Evolutionary conservation across 2,329 filamentous ascomycete species (phyloP).

Genomic region (Cladosporium phlei): DNA sequence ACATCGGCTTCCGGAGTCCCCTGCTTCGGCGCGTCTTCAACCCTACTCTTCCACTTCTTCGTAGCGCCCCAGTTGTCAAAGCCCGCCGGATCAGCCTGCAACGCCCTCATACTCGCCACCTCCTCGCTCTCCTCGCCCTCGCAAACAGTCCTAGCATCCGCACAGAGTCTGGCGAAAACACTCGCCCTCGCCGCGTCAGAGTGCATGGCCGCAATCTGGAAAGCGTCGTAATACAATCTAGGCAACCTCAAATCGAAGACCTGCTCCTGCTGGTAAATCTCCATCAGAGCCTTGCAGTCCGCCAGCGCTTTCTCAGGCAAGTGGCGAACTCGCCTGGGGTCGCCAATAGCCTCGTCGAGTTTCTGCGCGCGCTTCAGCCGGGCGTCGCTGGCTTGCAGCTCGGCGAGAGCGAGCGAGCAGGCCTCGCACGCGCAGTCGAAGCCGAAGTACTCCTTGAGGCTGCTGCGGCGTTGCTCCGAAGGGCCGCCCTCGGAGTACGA

Average conservation of each 20-base stretch:
- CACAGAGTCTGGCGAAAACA: slow-evolving; percentile 18
- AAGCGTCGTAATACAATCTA: slow-evolving; percentile 24
- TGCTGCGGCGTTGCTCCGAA: slow-evolving; percentile 16
- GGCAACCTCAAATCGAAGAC: slow-evolving; percentile 21
- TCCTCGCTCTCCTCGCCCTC: slow-evolving; percentile 22
- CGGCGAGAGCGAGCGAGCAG: slow-evolving; percentile 32
- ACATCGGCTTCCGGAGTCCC: not conserved
- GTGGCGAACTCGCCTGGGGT: slow-evolving; percentile 19
- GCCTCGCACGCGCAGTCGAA: slow-evolving; percentile 35
- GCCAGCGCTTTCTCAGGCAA: slow-evolving; percentile 18
- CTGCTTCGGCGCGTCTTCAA: slow-evolving; percentile 14
- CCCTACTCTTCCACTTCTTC: slow-evolving; percentile 21
- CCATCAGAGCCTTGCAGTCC: slow-evolving; percentile 17
- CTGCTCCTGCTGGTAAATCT: slow-evolving; percentile 18
- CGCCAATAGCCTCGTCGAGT: slow-evolving; percentile 22
- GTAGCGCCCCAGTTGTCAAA: slow-evolving; percentile 22
- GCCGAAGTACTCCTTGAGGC: slow-evolving; percentile 25
- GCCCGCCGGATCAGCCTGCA: slow-evolving; percentile 17
- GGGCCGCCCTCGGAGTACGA: slow-evolving; percentile 29
- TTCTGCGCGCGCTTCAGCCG: slow-evolving; percentile 17
- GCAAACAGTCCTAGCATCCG: slow-evolving; percentile 19
- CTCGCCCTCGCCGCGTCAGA: slow-evolving; percentile 18
- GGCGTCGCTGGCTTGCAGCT: slow-evolving; percentile 31
- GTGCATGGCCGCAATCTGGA: slow-evolving; percentile 26
- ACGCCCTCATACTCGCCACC: slow-evolving; percentile 14